These are phyloP conservation scores for Zygotorulaspora danielsina DNA, from an alignment of 805 yeast species.

Conservation along the genomic window DNA sequence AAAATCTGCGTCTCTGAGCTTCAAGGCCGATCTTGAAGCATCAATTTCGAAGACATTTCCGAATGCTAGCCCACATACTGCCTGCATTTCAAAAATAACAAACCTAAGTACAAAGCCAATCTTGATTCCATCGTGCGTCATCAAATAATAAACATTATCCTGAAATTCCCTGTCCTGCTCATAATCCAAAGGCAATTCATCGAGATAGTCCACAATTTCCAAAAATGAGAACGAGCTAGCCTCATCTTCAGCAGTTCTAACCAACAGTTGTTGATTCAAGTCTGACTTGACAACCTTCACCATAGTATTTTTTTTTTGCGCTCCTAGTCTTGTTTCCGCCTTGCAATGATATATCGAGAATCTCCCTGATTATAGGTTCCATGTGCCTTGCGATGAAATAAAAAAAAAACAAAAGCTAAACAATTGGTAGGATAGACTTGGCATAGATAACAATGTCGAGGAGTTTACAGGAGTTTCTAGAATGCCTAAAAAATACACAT, in stretches of 20 bases:
- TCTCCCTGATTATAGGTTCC: no score
- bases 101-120: constrained; percentile 41
- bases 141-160: constrained; percentile 32
- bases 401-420: no score
- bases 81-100: constrained; percentile 36
- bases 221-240: constrained; percentile 23
- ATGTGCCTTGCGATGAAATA: no score
- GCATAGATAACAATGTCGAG: no score
- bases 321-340: no score
- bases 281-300: constrained; percentile 17
- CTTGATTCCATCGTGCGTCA: constrained; percentile 36
- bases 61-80: constrained; percentile 12
- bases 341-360: no score
- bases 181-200: constrained; percentile 27
- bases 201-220: constrained; percentile 28
- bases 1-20: constrained; percentile 31
- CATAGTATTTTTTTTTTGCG: no score
- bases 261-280: constrained; percentile 19
- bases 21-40: constrained; percentile 32
- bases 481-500: constrained; percentile 10
- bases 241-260: constrained; percentile 26
- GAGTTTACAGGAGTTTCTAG: constrained; percentile 12
- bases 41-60: constrained; percentile 28
- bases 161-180: constrained; percentile 16
- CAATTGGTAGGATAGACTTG: no score